These are phyloP conservation scores for Gastroboletus turbinatus DNA, from an alignment of 1,284 basidiomycete species.

Conservation along the genomic window DNA sequence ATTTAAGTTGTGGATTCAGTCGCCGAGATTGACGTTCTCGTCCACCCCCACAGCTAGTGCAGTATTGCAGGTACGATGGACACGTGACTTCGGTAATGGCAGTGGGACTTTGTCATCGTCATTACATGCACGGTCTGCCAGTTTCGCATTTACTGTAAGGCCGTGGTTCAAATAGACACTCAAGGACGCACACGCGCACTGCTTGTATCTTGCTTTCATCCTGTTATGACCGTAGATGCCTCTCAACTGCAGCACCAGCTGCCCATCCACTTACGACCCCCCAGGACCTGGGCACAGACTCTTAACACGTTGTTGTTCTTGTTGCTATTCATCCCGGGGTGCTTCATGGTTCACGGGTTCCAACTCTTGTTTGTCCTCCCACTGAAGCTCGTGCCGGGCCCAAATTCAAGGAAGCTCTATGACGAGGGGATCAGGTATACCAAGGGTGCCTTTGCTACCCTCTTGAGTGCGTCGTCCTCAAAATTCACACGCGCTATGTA, in stretches of 20 bases:
- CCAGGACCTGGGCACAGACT: constrained; percentile 52
- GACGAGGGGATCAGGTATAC: constrained; percentile 72
- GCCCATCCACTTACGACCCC: constrained; percentile 60
- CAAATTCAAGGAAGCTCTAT: constrained; percentile 51
- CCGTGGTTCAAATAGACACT: constrained; percentile 14
- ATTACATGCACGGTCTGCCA: constrained; percentile 19
- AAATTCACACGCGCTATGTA: not conserved
- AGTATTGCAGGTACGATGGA: no score
- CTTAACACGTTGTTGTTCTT: constrained; percentile 55
- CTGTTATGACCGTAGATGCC: constrained; percentile 23
- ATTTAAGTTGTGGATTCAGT: not conserved
- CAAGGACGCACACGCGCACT: not conserved
- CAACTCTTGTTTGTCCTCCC: constrained; percentile 73
- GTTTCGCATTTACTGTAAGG: not conserved
- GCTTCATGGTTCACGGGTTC: constrained; percentile 65
- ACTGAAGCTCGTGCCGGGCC: constrained; percentile 52
- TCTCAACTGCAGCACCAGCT: constrained; percentile 42
- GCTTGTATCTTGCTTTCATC: not conserved
- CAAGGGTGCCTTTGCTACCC: constrained; percentile 77
- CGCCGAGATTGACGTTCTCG: not conserved
- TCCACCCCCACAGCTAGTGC: constrained; percentile 35
- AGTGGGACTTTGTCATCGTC: constrained; percentile 13
- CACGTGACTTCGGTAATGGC: constrained; percentile 23
- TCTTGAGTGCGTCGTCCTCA: constrained; percentile 57
- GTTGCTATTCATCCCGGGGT: constrained; percentile 65